Conservation (phyloP, 257 asterid genomes). For the Solanum gandarillasii region DNA sequence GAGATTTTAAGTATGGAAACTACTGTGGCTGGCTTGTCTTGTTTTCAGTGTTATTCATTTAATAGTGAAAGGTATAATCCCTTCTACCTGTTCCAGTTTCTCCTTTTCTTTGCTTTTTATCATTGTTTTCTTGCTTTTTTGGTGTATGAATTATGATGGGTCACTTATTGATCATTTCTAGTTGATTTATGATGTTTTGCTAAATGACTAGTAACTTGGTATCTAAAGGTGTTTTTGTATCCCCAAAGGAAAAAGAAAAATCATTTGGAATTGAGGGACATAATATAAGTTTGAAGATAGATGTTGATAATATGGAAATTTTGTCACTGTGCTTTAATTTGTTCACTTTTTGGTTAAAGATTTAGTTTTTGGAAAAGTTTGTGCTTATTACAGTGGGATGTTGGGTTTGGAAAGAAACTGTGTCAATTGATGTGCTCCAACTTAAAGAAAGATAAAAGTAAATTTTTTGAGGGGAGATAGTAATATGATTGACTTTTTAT, state of each 20-base stretch:
- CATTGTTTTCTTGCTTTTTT: not conserved
- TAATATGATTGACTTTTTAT: not conserved
- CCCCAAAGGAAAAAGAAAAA: not conserved
- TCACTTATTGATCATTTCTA: not conserved
- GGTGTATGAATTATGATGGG: not conserved
- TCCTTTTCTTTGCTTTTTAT: not conserved
- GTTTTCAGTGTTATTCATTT: slow-evolving; percentile 19
- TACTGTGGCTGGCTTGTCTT: slow-evolving; percentile 23
- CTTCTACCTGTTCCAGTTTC: not conserved
- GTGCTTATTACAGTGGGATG: not conserved
- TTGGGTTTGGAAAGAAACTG: not conserved
- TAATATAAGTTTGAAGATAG: not conserved
- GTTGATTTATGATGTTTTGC: not conserved
- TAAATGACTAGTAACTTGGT: not conserved
- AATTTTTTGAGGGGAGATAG: not conserved
- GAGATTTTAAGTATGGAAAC: slow-evolving; percentile 19
- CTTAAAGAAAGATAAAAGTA: not conserved
- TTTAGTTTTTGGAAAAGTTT: not conserved
- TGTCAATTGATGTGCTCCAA: not conserved
- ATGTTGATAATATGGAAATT: not conserved
- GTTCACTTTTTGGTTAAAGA: not conserved
- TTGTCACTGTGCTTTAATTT: not conserved
- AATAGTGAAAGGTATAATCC: slow-evolving; percentile 34
- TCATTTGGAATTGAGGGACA: not conserved
- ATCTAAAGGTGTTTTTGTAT: not conserved